These are phyloP conservation scores for Boletus smithii DNA, from an alignment of 1,284 basidiomycete species.

Conservation along the genomic window DNA sequence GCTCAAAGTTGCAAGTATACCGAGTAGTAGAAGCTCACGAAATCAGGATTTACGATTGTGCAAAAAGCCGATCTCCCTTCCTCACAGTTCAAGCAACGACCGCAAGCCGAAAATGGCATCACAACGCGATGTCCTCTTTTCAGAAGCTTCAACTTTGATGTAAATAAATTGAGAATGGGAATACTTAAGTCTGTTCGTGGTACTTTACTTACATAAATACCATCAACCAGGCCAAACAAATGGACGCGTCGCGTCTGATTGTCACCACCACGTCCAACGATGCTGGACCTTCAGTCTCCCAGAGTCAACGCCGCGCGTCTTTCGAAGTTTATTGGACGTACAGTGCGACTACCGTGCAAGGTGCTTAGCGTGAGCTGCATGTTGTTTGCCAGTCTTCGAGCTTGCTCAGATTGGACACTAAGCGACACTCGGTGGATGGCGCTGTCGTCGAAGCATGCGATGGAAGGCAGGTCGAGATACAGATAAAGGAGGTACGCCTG, in stretches of 20 bases:
- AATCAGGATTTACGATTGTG: too few species aligned
- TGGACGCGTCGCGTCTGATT: conserved; percentile 14
- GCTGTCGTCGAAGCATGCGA: conserved; percentile 70
- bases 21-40: too few species aligned
- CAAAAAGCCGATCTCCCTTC: too few species aligned
- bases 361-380: conserved; percentile 49
- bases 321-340: conserved; percentile 50
- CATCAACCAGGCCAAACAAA: conserved; percentile 9
- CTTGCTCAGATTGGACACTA: conserved; percentile 5
- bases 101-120: too few species aligned
- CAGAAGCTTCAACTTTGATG: too few species aligned
- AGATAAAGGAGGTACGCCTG: conserved; percentile 44
- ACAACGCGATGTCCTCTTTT: too few species aligned
- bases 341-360: conserved; percentile 73
- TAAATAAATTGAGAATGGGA: too few species aligned
- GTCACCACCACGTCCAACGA: conserved; percentile 16
- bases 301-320: conserved; percentile 68
- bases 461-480: conserved; percentile 65
- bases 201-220: too few species aligned
- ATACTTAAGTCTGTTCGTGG: too few species aligned
- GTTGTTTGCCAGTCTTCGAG: neutral
- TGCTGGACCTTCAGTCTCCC: conserved; percentile 47
- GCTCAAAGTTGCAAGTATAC: too few species aligned
- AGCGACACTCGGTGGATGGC: conserved; percentile 51
- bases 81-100: too few species aligned